Base-by-base conservation (phyloP, 2,329 filamentous ascomycete genomes). In the Pyrenophora tritici-repentis region DNA sequence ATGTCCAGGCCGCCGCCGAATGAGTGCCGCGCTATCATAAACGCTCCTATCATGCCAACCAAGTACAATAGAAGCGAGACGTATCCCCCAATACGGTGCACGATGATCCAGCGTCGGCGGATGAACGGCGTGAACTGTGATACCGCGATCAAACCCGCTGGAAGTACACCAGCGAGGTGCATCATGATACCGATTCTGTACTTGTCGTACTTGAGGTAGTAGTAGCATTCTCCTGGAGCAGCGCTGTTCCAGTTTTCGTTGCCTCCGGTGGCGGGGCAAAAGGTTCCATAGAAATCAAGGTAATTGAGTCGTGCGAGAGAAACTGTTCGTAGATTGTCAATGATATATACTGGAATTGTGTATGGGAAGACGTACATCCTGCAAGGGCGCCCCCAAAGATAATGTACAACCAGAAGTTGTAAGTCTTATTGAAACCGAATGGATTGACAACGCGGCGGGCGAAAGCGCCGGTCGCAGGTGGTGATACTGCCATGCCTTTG, bases 31-130 rank as follows among this genome's bases (percentile, higher is more conserved):
- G 74, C 70, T 16, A 86, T 80, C 73, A 86, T 81, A 1, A 86
- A 55, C 0, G 79, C 82, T 0, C 80, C 81, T 0, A 73, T 73
- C 2, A 79, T 78, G 12, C 74, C 73, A 3, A 80, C 47, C 0
- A 79, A 22, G 2, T 80, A 73, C 0, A 87, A 71, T 0, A 82
- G 47, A 0, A 83, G 50, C 44, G 84, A 66, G 4, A 81, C 31
- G 53, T 86, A 86, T 1, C 86, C 86, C 44, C 80, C 83, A 47
- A 87, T 76, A 0, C 85, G 80, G 62, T 88, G 86, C 17, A 86
- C 65, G 2, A 82, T 51, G 1, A 84, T 70, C 43, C 71, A 61
- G 56, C 76, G 80, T 57, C 82, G 76, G 1, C 78, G 71, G 42
- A 79, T 73, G 20, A 68, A 59, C 1, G 76, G 78, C 0, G 74